Percentiles rank a stretch among this genome's conserved stretches.
Conservation (phyloP, 129 eudicot genomes). For the Centella asiatica region DNA sequence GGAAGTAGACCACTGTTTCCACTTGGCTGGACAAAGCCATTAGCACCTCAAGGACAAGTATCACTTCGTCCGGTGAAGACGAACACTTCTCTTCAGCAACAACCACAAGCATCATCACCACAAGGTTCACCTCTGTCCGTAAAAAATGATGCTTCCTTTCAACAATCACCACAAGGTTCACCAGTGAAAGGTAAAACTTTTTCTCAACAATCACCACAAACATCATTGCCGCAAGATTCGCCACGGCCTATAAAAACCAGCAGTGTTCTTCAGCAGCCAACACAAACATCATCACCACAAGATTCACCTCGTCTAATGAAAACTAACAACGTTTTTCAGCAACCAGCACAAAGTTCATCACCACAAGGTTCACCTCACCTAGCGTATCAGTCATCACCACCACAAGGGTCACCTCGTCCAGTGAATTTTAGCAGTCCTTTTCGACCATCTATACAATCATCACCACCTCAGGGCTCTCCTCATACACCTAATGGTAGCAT, state of each 20-base stretch:
- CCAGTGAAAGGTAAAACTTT: neutral
- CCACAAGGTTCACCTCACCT: neutral
- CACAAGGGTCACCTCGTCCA: conserved; percentile 4
- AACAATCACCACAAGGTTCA: neutral
- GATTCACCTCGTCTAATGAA: neutral
- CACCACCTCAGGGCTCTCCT: neutral
- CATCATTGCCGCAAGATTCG: conserved; percentile 3
- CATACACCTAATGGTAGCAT: no score
- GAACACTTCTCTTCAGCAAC: conserved; percentile 1
- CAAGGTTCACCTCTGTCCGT: conserved; percentile 6
- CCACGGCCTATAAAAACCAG: neutral
- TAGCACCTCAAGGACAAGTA: conserved; percentile 2
- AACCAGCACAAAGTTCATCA: neutral
- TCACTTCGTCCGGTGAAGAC: neutral
- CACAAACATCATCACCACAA: neutral
- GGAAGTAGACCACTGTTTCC: no score
- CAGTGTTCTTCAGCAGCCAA: neutral
- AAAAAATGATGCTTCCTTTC: neutral
- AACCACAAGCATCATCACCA: neutral
- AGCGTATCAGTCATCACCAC: neutral
- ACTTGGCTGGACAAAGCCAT: no score
- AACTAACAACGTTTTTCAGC: neutral
- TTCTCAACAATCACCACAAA: conserved; percentile 1
- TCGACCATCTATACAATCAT: neutral
- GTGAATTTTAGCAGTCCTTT: neutral